Conservation (phyloP, 768 basidiomycete species). For the Pleurotus giganteus region DNA sequence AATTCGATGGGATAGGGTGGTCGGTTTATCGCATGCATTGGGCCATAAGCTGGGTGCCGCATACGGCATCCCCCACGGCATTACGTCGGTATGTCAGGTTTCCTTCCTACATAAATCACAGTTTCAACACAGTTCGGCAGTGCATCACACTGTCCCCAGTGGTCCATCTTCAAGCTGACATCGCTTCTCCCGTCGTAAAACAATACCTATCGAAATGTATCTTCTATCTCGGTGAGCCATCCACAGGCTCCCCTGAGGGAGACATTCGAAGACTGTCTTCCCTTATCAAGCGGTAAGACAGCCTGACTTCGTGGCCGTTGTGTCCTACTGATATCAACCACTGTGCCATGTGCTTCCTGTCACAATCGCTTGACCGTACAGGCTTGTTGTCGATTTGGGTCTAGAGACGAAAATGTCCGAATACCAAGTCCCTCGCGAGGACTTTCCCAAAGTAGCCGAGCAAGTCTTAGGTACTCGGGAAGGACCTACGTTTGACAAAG, state of each 20-base stretch:
- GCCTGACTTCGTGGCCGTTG: too few species aligned
- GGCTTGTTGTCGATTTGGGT: too few species aligned
- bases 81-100: conserved; percentile 52
- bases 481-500: too few species aligned
- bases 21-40: conserved; percentile 76
- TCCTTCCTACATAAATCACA: background rate
- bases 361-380: too few species aligned
- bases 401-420: too few species aligned
- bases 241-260: conserved; percentile 62
- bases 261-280: conserved; percentile 54
- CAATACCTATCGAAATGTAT: conserved; percentile 53
- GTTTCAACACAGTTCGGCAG: conserved; percentile 34
- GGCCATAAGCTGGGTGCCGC: conserved; percentile 72
- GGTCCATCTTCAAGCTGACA: conserved; percentile 55
- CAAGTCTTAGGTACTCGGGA: too few species aligned
- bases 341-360: too few species aligned
- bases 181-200: conserved; percentile 62
- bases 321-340: too few species aligned
- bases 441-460: too few species aligned
- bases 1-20: too few species aligned
- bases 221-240: conserved; percentile 55
- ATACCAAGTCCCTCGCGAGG: too few species aligned
- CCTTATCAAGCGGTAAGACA: conserved; percentile 57
- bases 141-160: conserved; percentile 71
- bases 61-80: conserved; percentile 78